Percentiles rank a stretch among this genome's conserved stretches.
Evolutionary conservation across 2,329 filamentous ascomycete genomes (phyloP).

Genomic region (Cladosporium colombiae): DNA sequence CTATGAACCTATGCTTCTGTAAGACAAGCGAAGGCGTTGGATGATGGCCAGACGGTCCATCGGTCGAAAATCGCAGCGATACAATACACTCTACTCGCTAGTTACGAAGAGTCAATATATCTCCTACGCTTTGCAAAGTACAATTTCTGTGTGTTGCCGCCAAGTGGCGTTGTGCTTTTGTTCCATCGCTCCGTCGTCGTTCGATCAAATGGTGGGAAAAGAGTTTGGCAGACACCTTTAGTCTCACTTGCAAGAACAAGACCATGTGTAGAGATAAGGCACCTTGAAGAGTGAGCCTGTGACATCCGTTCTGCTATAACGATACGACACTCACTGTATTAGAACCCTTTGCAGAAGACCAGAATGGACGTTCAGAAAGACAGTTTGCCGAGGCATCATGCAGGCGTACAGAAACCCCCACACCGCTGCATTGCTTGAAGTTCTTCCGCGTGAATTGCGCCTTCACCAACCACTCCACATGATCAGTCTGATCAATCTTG

Average conservation of each 20-base stretch:
- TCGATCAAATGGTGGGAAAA: background rate
- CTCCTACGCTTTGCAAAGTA: background rate
- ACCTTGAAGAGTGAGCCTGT: background rate
- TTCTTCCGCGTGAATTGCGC: background rate
- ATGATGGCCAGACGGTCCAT: background rate
- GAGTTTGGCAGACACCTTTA: background rate
- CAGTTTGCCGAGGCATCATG: background rate
- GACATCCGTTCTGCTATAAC: background rate
- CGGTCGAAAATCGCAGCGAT: background rate
- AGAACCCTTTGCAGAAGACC: background rate
- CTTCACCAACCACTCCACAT: background rate
- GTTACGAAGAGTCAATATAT: background rate
- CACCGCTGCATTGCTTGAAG: background rate
- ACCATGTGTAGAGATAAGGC: background rate
- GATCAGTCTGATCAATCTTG: slow-evolving; percentile 5
- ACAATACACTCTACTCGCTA: background rate
- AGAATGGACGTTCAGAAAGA: background rate
- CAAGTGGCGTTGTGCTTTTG: background rate
- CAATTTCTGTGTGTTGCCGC: background rate
- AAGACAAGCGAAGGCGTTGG: slow-evolving; percentile 20
- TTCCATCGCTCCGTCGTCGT: background rate
- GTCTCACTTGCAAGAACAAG: background rate
- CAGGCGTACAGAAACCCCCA: background rate
- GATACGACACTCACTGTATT: background rate
- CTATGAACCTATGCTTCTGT: slow-evolving; percentile 12